Base-by-base conservation (phyloP, 2,329 filamentous ascomycete genomes). In the Diaporthe batatas region DNA sequence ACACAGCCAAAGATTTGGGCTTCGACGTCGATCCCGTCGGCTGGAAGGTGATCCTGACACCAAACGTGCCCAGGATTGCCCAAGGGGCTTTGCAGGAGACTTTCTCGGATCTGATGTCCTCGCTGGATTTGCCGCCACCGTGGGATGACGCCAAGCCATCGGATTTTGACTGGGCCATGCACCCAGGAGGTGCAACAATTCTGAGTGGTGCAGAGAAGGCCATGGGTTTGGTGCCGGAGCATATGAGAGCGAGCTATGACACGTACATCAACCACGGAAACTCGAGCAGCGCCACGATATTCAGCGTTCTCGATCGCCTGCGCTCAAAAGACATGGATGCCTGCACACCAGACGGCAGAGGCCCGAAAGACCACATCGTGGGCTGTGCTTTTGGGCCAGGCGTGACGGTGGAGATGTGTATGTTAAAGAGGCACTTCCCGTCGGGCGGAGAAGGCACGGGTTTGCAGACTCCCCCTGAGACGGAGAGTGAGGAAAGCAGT, bases 81-180 rank as follows among this genome's bases (percentile, higher is more conserved):
- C 82, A 85, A 11, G 79, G 83, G 10, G 83, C 86, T 1, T 85
- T 92, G 11, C 80, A 81, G 2, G 86, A 88, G 4, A 85, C 88
- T 6, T 92, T 92, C 76, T 77, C 82, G 21, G 84, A 88, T 34
- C 84, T 93, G 18, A 78, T 91, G 42, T 80, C 85, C 7, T 85
- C 85, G 10, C 79, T 74, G 68, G 57, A 78, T 3, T 32, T 75
- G 6, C 53, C 72, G 11, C 82, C 83, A 1, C 75, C 81, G 0
- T 80, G 90, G 3, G 87, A 88, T 0, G 77, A 79, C 6, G 77
- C 80, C 10, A 75, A 79, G 0, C 83, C 91, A 0, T 79, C 84
- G 0, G 88, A 92, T 73, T 93, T 92, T 75, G 92, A 94, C 82
- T 94, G 92, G 92, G 92, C 91, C 0, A 87, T 94, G 78, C 92